Evolutionary conservation across 108 stramenopile genomes (phyloP), one percentile per base, ranked within the genome.

Genomic region (Fragilariopsis cylindrus): DNA sequence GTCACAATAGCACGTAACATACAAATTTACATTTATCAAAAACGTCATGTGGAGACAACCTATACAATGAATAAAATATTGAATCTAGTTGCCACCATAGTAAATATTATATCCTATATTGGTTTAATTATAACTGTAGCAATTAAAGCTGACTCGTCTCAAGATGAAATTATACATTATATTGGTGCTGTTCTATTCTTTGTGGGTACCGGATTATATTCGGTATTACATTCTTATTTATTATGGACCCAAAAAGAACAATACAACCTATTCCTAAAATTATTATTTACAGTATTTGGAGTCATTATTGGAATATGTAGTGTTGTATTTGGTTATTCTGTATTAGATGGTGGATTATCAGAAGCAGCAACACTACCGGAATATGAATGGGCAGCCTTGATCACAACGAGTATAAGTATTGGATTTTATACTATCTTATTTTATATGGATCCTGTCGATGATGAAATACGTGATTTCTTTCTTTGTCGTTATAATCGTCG

Each of bases 1-100:
- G 67, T 68, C 1, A 68, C 67, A n/a, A 18, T 52, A 3, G 67
- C 67, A 3, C 67, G 67, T 3, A 68, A 68, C 3, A 68, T 68
- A 39, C 67, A 68, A 18, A 68, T 68, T 39, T 47, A 48, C 30
- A 48, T 68, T 21, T 68, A 68, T 39, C 67, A 68, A n/a, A 49
- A 48, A 48, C 67, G 49, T 13, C 16, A 7, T 12, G 48, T n/a
- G 0, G 12, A 12, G 0, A n/a, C n/a, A 11, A 50, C 48, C 5
- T n/a, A 5, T 3, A 50, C 40, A 11, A 19, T 52, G 5, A 3
- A 41, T 9, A 50, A 40, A 18, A 0, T 68, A 11, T 12, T 68
- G 18, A 68, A 68, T n/a, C 41, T 19, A 41, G 30, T 52, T 19
- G 48, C 49, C 0, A 13, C 67, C 3, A 3, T 52, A 6, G 48